Evolutionary conservation across 164 flowering plant genomes (phyloP).

Genomic region (Euptelea pleiosperma): DNA sequence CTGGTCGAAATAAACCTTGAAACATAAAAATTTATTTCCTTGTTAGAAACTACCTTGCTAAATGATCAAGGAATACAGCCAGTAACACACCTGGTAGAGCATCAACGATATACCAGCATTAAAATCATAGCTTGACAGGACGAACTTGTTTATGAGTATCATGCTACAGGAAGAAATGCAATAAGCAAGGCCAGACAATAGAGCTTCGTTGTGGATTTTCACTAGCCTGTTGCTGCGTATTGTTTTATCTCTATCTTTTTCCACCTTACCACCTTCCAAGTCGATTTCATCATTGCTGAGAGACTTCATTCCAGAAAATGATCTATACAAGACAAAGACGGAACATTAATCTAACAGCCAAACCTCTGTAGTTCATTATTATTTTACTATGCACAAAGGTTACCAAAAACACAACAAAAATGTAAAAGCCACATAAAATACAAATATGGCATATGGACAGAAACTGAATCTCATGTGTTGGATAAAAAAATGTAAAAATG

Average conservation of each 20-base stretch:
- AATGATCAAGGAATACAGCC: background rate
- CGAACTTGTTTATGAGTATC: slow-evolving; percentile 94
- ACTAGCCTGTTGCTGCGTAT: slow-evolving; percentile 29
- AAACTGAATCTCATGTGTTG: too few relatives aligned
- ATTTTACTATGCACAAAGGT: background rate
- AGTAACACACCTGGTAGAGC: slow-evolving; percentile 76
- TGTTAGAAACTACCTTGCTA: background rate
- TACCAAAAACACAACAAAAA: background rate
- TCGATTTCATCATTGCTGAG: slow-evolving; percentile 41
- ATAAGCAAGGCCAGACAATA: slow-evolving; percentile 88
- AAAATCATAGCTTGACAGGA: slow-evolving; percentile 88
- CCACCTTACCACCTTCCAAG: slow-evolving; percentile 63
- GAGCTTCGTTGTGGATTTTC: slow-evolving; percentile 68
- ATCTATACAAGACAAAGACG: slow-evolving; percentile 29
- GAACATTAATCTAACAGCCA: slow-evolving; percentile 1
- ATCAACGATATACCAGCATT: slow-evolving; percentile 97
- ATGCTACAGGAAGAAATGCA: slow-evolving; percentile 97
- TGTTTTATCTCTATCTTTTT: slow-evolving; percentile 52
- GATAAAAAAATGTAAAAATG: background rate
- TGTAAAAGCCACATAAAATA: background rate
- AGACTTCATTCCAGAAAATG: slow-evolving; percentile 42
- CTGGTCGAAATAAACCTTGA: too few relatives aligned
- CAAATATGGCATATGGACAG: too few relatives aligned
- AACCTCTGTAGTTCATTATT: background rate
- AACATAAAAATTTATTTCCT: too few relatives aligned